Evolutionary conservation across 306 rosid genomes (phyloP).

Genomic region (Mimosa pudica): DNA sequence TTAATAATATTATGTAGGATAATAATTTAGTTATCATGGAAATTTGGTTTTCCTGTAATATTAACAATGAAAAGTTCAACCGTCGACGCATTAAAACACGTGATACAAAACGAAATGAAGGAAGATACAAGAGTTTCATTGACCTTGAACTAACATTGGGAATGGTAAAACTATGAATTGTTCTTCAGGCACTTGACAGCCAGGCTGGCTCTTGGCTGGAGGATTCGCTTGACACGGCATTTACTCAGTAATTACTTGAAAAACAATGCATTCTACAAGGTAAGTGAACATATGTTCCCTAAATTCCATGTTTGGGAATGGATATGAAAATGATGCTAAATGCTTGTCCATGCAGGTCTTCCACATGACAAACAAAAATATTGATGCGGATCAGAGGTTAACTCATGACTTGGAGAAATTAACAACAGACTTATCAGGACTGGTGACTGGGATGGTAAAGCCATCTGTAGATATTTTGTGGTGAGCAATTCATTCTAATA

Average conservation of each 20-base stretch:
- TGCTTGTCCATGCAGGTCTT: constrained; percentile 71
- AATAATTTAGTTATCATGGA: constrained; percentile 1
- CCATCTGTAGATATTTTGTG: constrained; percentile 96
- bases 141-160: constrained; percentile 13
- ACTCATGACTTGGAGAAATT: constrained; percentile 95
- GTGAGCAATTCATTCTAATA: constrained; percentile 52
- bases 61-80: neutral
- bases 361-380: constrained; percentile 78
- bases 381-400: constrained; percentile 96
- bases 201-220: constrained; percentile 95
- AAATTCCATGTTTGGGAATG: constrained; percentile 27
- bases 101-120: neutral
- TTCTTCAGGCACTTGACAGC: constrained; percentile 81
- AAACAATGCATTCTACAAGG: constrained; percentile 97
- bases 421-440: constrained; percentile 83
- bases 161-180: constrained; percentile 25
- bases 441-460: constrained; percentile 96
- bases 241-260: constrained; percentile 77
- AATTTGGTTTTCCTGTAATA: constrained; percentile 11
- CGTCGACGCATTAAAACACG: constrained; percentile 11
- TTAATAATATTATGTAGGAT: neutral
- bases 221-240: constrained; percentile 93
- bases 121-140: neutral
- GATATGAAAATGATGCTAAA: constrained; percentile 32
- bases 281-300: constrained; percentile 34